These are phyloP conservation scores for Lachnellula subtilissima DNA, from an alignment of 2,329 filamentous ascomycete species.

Conservation along the genomic window DNA sequence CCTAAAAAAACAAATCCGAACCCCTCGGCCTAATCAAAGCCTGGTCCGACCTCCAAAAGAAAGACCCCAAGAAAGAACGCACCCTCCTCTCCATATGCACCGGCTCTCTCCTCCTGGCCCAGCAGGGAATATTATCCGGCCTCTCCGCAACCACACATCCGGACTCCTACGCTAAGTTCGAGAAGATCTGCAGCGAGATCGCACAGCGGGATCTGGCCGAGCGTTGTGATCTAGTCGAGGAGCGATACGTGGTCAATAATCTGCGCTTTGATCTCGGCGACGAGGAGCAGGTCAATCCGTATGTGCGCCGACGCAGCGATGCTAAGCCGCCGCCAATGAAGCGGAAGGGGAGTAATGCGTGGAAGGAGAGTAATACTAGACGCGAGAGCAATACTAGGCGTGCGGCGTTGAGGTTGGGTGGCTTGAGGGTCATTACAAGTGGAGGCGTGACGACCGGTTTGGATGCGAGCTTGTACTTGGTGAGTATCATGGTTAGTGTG, in stretches of 20 bases:
- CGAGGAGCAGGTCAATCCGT: conserved; percentile 71
- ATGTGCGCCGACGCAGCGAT: conserved; percentile 72
- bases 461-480: conserved; percentile 79
- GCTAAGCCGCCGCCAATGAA: conserved; percentile 57
- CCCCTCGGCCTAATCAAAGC: conserved; percentile 69
- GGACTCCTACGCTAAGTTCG: conserved; percentile 73
- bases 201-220: conserved; percentile 65
- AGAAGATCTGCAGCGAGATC: conserved; percentile 73
- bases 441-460: conserved; percentile 76
- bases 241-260: conserved; percentile 87
- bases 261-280: conserved; percentile 77
- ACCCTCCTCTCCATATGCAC: conserved; percentile 78
- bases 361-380: conserved; percentile 67
- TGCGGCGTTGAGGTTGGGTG: conserved; percentile 54
- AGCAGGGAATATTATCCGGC: conserved; percentile 72
- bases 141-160: conserved; percentile 79
- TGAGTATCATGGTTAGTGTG: conserved; percentile 75
- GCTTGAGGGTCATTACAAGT: conserved; percentile 70
- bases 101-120: conserved; percentile 70
- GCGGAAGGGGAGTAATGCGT: conserved; percentile 80
- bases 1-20: conserved; percentile 64
- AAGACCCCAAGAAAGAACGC: conserved; percentile 72
- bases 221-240: conserved; percentile 78
- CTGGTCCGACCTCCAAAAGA: conserved; percentile 75
- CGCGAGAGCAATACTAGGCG: conserved; percentile 78